Percentiles rank a stretch among this genome's conserved stretches.
Evolutionary conservation across 306 rosid species (phyloP).

Genomic region (Mimosa bimucronata): DNA sequence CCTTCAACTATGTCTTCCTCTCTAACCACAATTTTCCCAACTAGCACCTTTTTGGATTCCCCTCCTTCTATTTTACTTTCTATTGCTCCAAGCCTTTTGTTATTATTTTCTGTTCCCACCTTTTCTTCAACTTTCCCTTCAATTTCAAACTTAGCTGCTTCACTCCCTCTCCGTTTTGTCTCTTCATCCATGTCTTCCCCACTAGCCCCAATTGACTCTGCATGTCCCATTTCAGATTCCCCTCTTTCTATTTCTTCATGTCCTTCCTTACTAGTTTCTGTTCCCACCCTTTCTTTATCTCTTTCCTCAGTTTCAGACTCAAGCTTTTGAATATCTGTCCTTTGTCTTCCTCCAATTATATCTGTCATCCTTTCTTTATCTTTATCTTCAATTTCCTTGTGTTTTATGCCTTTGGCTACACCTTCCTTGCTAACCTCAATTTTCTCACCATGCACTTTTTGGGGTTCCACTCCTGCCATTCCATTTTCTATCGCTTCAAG

Average conservation of each 20-base stretch:
- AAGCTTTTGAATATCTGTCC: neutral
- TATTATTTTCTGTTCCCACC: neutral
- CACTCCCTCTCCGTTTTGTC: constrained; percentile 23
- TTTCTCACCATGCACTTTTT: neutral
- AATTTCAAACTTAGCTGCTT: constrained; percentile 25
- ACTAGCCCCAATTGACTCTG: too few relatives aligned
- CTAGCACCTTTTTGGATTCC: neutral
- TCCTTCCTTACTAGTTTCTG: neutral
- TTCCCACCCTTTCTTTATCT: neutral
- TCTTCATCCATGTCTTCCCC: too few relatives aligned
- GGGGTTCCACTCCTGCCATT: constrained; percentile 22
- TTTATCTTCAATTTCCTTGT: constrained; percentile 21
- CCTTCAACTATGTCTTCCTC: neutral
- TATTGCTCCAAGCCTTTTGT: neutral
- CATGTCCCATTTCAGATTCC: too few relatives aligned
- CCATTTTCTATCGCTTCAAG: constrained; percentile 3
- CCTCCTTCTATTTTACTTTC: neutral
- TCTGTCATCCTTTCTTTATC: constrained; percentile 16
- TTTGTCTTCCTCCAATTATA: neutral
- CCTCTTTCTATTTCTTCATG: neutral
- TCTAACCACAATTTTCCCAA: neutral
- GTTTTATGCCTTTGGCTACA: neutral
- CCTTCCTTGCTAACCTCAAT: constrained; percentile 26
- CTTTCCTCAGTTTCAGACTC: neutral
- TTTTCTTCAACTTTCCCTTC: constrained; percentile 3